These are phyloP conservation scores for Eucalyptus virginea DNA, from an alignment of 345 rosid genomes.

Conservation along the genomic window DNA sequence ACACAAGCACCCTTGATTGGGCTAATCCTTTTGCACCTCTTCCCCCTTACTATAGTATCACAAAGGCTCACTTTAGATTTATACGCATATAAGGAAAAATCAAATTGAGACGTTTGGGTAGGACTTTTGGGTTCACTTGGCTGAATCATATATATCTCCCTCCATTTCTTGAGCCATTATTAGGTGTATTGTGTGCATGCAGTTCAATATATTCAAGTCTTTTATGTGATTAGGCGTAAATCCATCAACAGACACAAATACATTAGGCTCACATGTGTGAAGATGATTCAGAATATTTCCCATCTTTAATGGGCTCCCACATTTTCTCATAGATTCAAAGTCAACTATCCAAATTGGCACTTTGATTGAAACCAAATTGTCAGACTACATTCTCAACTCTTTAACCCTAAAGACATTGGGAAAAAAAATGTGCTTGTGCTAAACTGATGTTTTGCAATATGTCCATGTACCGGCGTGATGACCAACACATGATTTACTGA, in stretches of 20 bases:
- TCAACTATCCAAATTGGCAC: not conserved
- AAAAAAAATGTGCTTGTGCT: not conserved
- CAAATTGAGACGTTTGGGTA: not conserved
- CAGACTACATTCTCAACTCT: not conserved
- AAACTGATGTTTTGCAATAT: not conserved
- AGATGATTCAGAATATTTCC: accelerated
- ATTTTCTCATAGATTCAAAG: not conserved
- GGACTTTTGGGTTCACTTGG: not conserved
- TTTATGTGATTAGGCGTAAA: not conserved
- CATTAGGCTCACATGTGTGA: not conserved
- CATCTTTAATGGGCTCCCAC: not conserved
- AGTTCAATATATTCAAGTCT: not conserved
- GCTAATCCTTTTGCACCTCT: not conserved
- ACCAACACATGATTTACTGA: not conserved
- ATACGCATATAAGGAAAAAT: accelerated
- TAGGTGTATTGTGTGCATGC: not conserved
- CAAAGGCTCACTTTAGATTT: not conserved
- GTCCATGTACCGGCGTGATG: accelerated
- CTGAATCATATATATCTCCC: not conserved
- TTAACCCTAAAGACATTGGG: accelerated
- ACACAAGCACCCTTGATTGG: not conserved
- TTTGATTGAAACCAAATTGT: not conserved
- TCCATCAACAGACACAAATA: accelerated
- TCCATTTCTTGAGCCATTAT: not conserved
- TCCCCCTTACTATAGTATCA: accelerated